Evolutionary conservation across 2,329 filamentous ascomycete genomes (phyloP), one percentile per base, ranked within the genome.

Genomic region (Pseudonectria buxi): DNA sequence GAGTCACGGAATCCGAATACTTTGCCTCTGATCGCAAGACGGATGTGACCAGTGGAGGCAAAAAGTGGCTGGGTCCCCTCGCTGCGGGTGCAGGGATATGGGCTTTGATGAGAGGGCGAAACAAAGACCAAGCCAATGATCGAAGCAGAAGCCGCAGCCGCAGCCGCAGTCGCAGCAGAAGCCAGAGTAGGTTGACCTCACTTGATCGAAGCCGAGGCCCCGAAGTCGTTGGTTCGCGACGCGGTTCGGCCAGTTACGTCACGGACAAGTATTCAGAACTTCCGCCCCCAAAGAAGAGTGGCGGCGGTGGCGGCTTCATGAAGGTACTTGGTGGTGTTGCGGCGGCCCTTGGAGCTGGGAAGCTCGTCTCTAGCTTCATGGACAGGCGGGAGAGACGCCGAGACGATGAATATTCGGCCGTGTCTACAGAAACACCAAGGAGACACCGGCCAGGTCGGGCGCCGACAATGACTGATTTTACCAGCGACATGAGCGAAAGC

Each of bases 181-280:
- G 62, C 31, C 59, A 62, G 24, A 69, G 62, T 33, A 56, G 63
- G 29, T 62, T 59, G 6, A 55, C 50, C 9, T 63, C 59, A 1
- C 52, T 58, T 26, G 57, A 55, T 37, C 55, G 56, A 26, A 62
- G 56, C 33, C 58, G 63, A 18, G 62, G 55, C 6, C 65, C 69
- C 1, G 72, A 77, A 39, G 70, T 74, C 2, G 50, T 76, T 9
- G 61, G 72, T 1, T 78, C 74, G 0, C 64, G 71, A 28, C 62
- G 65, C 24, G 66, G 57, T 3, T 80, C 76, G 0, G 68, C 67
- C 4, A 82, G 77, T 33, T 80, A 78, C 44, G 61, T 72, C 24
- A 74, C 82, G 26, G 81, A 87, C 45, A 86, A 87, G 55, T 73
- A 74, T 38, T 74, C 73, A 0, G 71, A 78, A n/a, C 44, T 55